Conservation (phyloP, 2,329 filamentous ascomycete genomes). For the Escovopsis sp. region DNA sequence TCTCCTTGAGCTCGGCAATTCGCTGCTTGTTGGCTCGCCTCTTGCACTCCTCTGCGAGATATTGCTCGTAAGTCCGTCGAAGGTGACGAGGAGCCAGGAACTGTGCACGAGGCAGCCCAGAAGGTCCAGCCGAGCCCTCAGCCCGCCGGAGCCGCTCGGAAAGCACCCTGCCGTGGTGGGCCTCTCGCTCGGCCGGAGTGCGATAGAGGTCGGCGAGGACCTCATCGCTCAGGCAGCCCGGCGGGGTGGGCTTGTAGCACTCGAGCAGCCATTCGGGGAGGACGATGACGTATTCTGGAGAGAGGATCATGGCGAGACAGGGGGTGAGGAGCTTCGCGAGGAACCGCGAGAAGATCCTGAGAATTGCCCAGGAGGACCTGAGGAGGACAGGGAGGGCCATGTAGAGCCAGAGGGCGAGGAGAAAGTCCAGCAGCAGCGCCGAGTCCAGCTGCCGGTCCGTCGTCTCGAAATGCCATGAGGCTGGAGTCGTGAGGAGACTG, state of each 20-base stretch:
- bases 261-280: slow-evolving; percentile 3
- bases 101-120: no score
- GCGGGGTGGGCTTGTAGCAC: slow-evolving; percentile 5
- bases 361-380: slow-evolving; percentile 1
- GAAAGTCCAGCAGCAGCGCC: slow-evolving; percentile 2
- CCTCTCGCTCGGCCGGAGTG: no score
- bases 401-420: slow-evolving; percentile 4
- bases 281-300: slow-evolving; percentile 3
- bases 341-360: slow-evolving; percentile 2
- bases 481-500: slow-evolving; percentile 1
- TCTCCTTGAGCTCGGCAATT: no score
- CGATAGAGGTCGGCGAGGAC: not conserved
- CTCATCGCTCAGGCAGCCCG: slow-evolving; percentile 1
- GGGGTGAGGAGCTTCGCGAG: not conserved
- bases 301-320: slow-evolving; percentile 2
- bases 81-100: no score
- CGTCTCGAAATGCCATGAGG: slow-evolving; percentile 2
- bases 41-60: no score
- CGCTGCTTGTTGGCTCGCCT: no score
- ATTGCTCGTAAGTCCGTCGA: no score
- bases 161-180: no score
- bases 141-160: no score
- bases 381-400: slow-evolving; percentile 3
- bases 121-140: no score
- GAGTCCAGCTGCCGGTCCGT: slow-evolving; percentile 3